These are phyloP conservation scores for Strobilomyces confusus DNA, from an alignment of 768 basidiomycete species.

Conservation along the genomic window DNA sequence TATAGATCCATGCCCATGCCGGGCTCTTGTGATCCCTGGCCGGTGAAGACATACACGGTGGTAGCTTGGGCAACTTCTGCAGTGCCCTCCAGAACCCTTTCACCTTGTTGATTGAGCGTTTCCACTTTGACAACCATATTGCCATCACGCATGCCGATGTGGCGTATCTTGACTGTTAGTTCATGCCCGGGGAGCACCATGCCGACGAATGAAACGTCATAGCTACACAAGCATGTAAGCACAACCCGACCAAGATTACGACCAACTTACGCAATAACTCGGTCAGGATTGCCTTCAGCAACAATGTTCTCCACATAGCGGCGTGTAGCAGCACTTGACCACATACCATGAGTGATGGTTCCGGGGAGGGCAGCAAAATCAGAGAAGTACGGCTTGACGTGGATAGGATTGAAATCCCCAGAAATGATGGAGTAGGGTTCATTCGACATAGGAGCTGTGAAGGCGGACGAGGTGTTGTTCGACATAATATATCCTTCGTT, in stretches of 20 bases:
- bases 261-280: conserved; percentile 74
- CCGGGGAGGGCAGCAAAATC: conserved; percentile 89
- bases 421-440: conserved; percentile 95
- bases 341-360: conserved; percentile 97
- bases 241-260: not conserved
- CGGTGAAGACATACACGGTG: conserved; percentile 96
- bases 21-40: conserved; percentile 95
- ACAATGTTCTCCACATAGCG: conserved; percentile 91
- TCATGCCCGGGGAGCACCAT: conserved; percentile 94
- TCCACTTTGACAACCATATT: conserved; percentile 89
- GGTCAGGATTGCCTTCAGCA: conserved; percentile 87
- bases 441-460: conserved; percentile 85
- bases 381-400: conserved; percentile 97
- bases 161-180: conserved; percentile 81
- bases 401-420: conserved; percentile 98
- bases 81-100: conserved; percentile 89
- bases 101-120: conserved; percentile 78
- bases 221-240: conserved; percentile 42
- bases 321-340: conserved; percentile 93
- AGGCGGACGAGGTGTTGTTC: conserved; percentile 55
- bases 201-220: conserved; percentile 92
- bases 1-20: conserved; percentile 99
- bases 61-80: conserved; percentile 91
- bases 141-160: conserved; percentile 88
- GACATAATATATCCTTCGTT: conserved; percentile 86